Evolutionary conservation across 2,329 filamentous ascomycete species (phyloP), one percentile per base, ranked within the genome.

Genomic region (Penicillium sp.): DNA sequence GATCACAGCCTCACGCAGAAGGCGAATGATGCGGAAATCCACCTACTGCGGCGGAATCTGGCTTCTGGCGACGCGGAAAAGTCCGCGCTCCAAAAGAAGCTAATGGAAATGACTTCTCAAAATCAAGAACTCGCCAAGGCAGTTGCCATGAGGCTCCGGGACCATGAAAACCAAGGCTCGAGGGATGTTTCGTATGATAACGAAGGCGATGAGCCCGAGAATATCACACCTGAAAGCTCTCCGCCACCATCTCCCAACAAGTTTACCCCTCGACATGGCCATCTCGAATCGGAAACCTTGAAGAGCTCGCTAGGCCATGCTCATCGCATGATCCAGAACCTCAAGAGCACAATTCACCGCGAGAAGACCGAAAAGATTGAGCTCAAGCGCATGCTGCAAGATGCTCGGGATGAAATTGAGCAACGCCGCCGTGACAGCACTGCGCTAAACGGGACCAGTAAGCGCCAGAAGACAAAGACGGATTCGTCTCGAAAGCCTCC

Each of bases 301-400:
- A 95, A 94, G 77, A 95, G 92, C 51, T 97, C 93, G 26, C 82
- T 97, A 28, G 88, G 91, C 63, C 94, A 99, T 72, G 93, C 94
- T 37, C 94, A 97, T 73, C 86, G 93, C 55, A 97, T 96, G 77
- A 97, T 99, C 56, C 93, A 97, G 72, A 96, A 91, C 67, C 84
- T 97, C 64, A 91, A 96, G 75, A 91, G 89, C 72, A 96, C 92
- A 67, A 89, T 97, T 44, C 93, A 99, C 73, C 89, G 94, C 33
- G 94, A 99, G 74, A 99, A 97, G 85, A 97, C 93, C 0, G 94
- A 99, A 74, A 99, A 97, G 80, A 84, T 97, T 28, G 94, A 99
- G 75, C 84, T 97, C 51, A 92, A 91, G 75, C 89, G 93, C 57
- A 90, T 99, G 83, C 84, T 97, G 30, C 93, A 97, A 76, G 94